Evolutionary conservation across 2,329 filamentous ascomycete species (phyloP), one percentile per base, ranked within the genome.

Genomic region (Xylariales sp.): DNA sequence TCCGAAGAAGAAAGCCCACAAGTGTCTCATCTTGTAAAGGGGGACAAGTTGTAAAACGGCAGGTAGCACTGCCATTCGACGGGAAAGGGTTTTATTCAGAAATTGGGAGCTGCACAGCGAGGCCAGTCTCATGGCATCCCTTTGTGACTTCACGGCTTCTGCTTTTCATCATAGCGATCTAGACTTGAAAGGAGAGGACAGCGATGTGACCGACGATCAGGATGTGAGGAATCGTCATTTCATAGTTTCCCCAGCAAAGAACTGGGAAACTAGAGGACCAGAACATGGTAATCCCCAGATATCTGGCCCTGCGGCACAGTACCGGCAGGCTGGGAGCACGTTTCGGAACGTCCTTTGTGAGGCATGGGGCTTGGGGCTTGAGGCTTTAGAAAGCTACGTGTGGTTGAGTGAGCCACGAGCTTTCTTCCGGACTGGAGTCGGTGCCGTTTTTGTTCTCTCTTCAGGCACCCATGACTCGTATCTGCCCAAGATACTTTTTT

Each of bases 1-100:
- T 46, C 82, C 83, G 41, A 93, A 91, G 76, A 89, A 88, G 73
- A 84, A 78, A 68, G 71, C 66, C 47, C 74, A 78, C 64, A 84
- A 78, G 63, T 90, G 86, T 66, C 69, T 80, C 51, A 65, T 90
- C 62, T 76, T 89, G 61, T 90, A 70, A 70, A 45, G 39, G 16
- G 16, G n/a, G 8, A 9, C 35, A 11, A n/a, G n/a, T 24, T 11
- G 35, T n/a, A 16, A 28, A 11, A 8, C 24, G 9, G 25, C 15
- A 32, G 29, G 15, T 7, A 14, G n/a, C 8, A n/a, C 24, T 27
- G 8, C 24, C 24, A 27, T 8, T 27, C 24, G 8, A 8, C 8
- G n/a, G 8, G n/a, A 27, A 8, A 8, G 8, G 8, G 8, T 27
- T 27, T 27, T 27, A 27, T 27, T 27, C 21, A 20, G 33, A 36